phyloP scores from a whole-genome alignment of 768 basidiomycete species.

The Rhizopogon rudus region DNA sequence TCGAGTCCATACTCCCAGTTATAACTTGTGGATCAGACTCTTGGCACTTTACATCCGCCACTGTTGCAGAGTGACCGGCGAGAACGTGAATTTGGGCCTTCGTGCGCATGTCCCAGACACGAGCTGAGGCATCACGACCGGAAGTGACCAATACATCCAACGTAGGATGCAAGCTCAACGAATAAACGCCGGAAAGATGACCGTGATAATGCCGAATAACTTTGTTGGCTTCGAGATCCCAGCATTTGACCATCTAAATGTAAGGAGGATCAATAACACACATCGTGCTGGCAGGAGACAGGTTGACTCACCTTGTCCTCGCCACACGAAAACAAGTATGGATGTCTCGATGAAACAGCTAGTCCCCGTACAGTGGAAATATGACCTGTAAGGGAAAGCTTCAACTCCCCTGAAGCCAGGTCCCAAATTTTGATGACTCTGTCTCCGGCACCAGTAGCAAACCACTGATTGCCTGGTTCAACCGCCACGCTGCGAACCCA shows the following conservation, averaged over 20 bases:
- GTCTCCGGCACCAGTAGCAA: conserved; percentile 96
- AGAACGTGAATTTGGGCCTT: conserved; percentile 94
- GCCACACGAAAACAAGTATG: conserved; percentile 95
- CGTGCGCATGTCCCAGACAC: conserved; percentile 99
- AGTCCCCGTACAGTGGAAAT: conserved; percentile 95
- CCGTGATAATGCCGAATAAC: conserved; percentile 99
- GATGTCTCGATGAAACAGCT: conserved; percentile 89
- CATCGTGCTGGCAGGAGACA: not conserved
- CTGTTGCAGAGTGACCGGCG: conserved; percentile 89
- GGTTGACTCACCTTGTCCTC: conserved; percentile 81
- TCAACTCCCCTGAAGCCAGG: conserved; percentile 93
- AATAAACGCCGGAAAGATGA: conserved; percentile 96
- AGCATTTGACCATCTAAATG: conserved; percentile 96
- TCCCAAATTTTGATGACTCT: conserved; percentile 99
- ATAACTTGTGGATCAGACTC: conserved; percentile 98
- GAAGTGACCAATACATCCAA: conserved; percentile 93
- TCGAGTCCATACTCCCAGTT: conserved; percentile 98
- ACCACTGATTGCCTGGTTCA: conserved; percentile 98
- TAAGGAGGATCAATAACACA: not conserved
- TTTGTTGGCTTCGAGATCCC: conserved; percentile 98
- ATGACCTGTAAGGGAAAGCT: conserved; percentile 94
- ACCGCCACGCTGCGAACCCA: conserved; percentile 97
- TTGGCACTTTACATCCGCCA: conserved; percentile 94
- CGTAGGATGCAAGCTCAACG: conserved; percentile 89
- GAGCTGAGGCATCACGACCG: conserved; percentile 93